A percentile compares a stretch with the other conserved stretches of the same genome.
These are phyloP conservation scores for Cryptosporidium ubiquitum DNA, from an alignment of 169 alveolate species.

Conservation along the genomic window DNA sequence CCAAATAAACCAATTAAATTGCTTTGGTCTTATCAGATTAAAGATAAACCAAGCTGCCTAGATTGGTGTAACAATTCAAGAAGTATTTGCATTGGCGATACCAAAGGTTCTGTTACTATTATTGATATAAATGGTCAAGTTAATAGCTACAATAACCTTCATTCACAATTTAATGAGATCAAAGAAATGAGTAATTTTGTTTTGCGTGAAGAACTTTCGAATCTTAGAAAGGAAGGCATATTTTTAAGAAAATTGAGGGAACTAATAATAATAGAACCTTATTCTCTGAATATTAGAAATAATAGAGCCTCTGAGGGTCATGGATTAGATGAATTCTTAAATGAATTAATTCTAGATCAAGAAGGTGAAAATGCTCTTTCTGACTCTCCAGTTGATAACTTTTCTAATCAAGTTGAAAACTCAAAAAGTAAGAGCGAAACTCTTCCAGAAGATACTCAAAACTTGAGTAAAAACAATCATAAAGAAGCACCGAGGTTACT, in stretches of 20 bases:
- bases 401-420: neutral
- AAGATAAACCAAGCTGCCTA: conserved; percentile 21
- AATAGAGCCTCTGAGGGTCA: neutral
- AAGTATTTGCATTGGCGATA: conserved; percentile 55
- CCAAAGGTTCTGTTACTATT: conserved; percentile 37
- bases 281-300: neutral
- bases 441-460: neutral
- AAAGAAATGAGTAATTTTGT: neutral
- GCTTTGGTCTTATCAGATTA: conserved; percentile 50
- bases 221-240: neutral
- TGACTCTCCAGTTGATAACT: neutral
- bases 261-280: conserved; percentile 31
- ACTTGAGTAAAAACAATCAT: neutral
- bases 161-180: conserved; percentile 11
- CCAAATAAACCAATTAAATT: conserved; percentile 18
- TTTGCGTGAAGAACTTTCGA: neutral
- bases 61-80: conserved; percentile 32
- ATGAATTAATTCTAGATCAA: neutral
- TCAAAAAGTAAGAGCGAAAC: neutral
- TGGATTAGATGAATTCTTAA: neutral
- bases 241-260: conserved; percentile 15
- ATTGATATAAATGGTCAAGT: conserved; percentile 35
- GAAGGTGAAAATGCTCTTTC: neutral
- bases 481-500: conserved; percentile 42
- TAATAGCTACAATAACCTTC: conserved; percentile 1